These are phyloP conservation scores for Peronospora farinosa DNA, from an alignment of 352 stramenopile genomes.

Conservation along the genomic window DNA sequence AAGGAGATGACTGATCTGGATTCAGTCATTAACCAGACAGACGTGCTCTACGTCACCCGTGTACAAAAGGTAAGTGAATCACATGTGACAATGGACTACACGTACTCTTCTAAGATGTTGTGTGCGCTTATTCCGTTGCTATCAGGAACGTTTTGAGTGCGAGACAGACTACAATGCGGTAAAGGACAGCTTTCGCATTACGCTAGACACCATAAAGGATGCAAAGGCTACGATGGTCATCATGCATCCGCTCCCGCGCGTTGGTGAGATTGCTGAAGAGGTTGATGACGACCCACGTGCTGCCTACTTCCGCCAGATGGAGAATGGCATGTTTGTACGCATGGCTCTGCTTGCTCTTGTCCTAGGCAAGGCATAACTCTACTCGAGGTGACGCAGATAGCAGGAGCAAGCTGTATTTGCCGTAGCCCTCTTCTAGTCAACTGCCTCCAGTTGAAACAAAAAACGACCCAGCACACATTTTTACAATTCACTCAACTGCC, in stretches of 20 bases:
- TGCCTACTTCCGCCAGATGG: conserved; percentile 96
- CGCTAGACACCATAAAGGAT: conserved; percentile 49
- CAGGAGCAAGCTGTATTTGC: conserved; percentile 6
- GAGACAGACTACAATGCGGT: conserved; percentile 92
- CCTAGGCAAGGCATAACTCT: conserved; percentile 66
- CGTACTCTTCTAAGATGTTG: conserved; percentile 5
- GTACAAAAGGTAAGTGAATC: conserved; percentile 83
- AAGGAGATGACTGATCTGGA: conserved; percentile 81
- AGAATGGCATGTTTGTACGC: conserved; percentile 98
- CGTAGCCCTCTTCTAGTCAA: conserved; percentile 2
- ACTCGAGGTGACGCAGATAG: neutral
- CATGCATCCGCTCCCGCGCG: conserved; percentile 97
- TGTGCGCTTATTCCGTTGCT: conserved; percentile 1
- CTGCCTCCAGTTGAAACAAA: neutral
- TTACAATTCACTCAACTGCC: conserved; percentile 14
- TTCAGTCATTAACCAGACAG: conserved; percentile 84
- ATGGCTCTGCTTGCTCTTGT: conserved; percentile 97
- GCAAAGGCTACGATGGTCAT: conserved; percentile 92
- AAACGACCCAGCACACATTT: conserved; percentile 4
- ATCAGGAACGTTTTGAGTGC: conserved; percentile 92
- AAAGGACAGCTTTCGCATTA: conserved; percentile 88
- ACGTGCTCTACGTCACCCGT: conserved; percentile 98
- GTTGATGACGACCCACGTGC: conserved; percentile 93
- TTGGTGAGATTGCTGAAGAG: conserved; percentile 95
- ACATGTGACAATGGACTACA: neutral